Conservation (phyloP, 805 yeast species). For the Starmerella geochares region DNA sequence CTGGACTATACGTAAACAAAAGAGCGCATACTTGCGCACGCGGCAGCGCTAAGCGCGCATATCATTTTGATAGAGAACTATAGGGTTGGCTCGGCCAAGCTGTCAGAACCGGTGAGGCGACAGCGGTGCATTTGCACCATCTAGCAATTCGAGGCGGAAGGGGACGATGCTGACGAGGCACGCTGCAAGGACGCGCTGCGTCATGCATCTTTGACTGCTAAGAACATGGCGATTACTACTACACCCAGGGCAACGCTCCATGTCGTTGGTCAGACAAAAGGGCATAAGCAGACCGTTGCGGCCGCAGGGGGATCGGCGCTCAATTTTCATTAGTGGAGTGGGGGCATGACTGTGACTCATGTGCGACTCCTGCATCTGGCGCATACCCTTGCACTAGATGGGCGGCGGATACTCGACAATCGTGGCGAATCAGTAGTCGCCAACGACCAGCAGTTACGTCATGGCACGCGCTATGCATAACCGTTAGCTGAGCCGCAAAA, state of each 20-base stretch:
- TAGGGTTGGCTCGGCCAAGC: no score
- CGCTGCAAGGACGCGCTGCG: no score
- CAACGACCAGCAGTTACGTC: not conserved
- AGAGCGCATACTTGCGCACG: no score
- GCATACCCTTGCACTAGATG: not conserved
- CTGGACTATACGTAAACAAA: no score
- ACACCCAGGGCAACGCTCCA: not conserved
- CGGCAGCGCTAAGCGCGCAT: no score
- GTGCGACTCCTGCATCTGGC: conserved; percentile 5
- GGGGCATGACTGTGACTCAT: conserved; percentile 7
- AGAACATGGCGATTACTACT: not conserved
- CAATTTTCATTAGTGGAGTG: not conserved
- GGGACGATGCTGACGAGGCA: no score
- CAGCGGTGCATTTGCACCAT: no score
- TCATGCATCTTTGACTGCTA: not conserved
- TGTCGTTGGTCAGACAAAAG: not conserved
- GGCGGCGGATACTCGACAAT: no score
- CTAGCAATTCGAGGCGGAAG: no score
- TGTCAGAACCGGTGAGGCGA: no score
- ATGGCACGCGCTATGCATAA: not conserved
- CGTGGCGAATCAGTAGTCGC: not conserved
- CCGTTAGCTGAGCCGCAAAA: conserved; percentile 8
- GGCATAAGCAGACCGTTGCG: not conserved
- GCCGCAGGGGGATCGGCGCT: conserved; percentile 2
- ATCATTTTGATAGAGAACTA: no score